Percentiles rank a stretch among this genome's conserved stretches.
Evolutionary conservation across 345 rosid genomes (phyloP).

Genomic region (Bruguiera sexangula): DNA sequence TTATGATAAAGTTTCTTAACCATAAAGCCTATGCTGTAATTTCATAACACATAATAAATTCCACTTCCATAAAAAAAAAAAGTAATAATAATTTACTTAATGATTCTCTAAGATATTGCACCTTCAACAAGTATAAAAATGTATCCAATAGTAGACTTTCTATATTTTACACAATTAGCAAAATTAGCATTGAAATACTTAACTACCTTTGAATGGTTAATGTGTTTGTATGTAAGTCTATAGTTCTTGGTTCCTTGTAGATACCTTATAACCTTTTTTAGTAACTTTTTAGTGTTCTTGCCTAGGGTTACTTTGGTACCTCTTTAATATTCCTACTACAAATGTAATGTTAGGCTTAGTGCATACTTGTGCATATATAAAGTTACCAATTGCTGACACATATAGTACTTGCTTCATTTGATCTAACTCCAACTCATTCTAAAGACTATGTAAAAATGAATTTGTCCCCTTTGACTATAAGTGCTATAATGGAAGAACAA

Average conservation of each 20-base stretch:
- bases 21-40: background rate
- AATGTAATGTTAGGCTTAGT: background rate
- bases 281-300: background rate
- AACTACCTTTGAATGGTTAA: background rate
- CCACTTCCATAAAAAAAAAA: background rate
- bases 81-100: background rate
- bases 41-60: background rate
- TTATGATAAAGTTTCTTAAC: background rate
- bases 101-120: background rate
- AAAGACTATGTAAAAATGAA: background rate
- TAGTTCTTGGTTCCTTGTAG: background rate
- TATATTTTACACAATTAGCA: background rate
- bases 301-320: background rate
- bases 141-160: background rate
- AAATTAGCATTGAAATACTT: background rate
- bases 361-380: background rate
- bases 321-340: background rate
- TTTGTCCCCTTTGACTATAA: background rate
- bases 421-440: background rate
- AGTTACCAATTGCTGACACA: background rate
- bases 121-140: background rate
- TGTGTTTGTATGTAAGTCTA: background rate
- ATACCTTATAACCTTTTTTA: background rate
- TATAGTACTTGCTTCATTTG: background rate
- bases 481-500: background rate